Base-by-base conservation (phyloP, 371 early-diverging fungal species). In the Lichtheimia ramosa region DNA sequence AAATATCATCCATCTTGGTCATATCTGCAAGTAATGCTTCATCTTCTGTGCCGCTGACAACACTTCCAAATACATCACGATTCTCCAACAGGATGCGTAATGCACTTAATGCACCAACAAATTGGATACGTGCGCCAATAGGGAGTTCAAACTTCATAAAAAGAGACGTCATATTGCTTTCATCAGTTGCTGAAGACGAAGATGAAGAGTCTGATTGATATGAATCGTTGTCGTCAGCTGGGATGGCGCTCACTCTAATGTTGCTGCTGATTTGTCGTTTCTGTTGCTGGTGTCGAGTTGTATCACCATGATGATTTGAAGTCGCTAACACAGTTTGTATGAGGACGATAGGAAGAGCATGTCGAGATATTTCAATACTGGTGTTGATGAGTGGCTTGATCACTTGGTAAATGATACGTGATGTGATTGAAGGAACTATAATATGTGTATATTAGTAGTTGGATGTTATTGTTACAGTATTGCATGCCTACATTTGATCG, bases 1-100 rank as follows among this genome's bases (percentile, higher is more conserved):
- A 49, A 20, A 39, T 41, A n/a, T 53, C 42, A 40, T 68, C 64
- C 54, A 67, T 56, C 20, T 56, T 51, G 15, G 53, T 54, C 63
- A 68, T 60, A 42, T 60, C 58, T 20, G 48, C 68, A 27, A 63
- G 56, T 43, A 64, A 15, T 14, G 43, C 48, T 58, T 64, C 64
- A 43, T 62, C 51, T 1, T 62, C 58, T 8, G 58, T 64, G 2
- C 68, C 68, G 15, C 58, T 56, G 2, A 70, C 20, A 4, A 74
- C 56, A 18, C 58, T 64, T 16, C 68, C 61, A 10, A 67, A 64
- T 15, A 78, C 48, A 16, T 70, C 66, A 12, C 67, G 68, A 46
- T 78, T 78, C 53, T 73, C 79, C 14, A 73, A 20, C n/a, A 78
- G 40, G 2, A 78, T 68, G 8, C 69, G 69, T n/a, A 78, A 62